phyloP scores from a whole-genome alignment of 2,329 filamentous ascomycete species.

The Botrytis byssoidea region DNA sequence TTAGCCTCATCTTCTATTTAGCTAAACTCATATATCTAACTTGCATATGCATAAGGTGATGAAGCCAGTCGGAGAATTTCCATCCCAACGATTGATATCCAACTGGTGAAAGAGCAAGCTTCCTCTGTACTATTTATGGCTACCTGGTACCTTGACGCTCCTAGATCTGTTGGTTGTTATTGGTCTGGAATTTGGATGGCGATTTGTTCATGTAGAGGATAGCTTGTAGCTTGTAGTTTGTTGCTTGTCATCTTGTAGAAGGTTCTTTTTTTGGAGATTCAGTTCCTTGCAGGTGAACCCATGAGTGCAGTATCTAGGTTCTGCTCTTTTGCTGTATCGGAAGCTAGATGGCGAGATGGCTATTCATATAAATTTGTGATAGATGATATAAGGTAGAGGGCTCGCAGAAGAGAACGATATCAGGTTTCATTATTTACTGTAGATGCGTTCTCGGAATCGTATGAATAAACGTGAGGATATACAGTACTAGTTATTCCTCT shows the following conservation, averaged over 20 bases:
- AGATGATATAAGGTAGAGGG: not conserved
- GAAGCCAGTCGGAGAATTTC: conserved; percentile 30
- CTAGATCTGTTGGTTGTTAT: not conserved
- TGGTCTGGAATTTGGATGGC: not conserved
- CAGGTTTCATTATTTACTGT: not conserved
- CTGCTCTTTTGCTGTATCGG: not conserved
- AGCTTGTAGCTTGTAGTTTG: too few relatives aligned
- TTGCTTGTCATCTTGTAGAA: not conserved
- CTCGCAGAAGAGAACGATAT: not conserved
- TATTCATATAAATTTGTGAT: not conserved
- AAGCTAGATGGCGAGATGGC: not conserved
- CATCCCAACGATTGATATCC: conserved; percentile 25
- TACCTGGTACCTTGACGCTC: not conserved
- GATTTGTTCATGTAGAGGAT: too few relatives aligned
- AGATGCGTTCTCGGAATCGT: not conserved
- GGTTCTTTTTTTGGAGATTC: not conserved
- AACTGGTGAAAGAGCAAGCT: conserved; percentile 18
- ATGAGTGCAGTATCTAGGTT: not conserved
- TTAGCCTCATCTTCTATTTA: conserved; percentile 28
- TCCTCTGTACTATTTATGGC: not conserved
- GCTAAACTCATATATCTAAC: not conserved
- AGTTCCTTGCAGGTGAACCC: conserved; percentile 13
- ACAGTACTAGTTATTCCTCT: not conserved
- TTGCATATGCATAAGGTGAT: conserved; percentile 26
- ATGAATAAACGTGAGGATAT: not conserved